Percentiles rank a stretch among this genome's conserved stretches.
These are phyloP conservation scores for Podosphaera aphanis DNA, from an alignment of 2,329 filamentous ascomycete genomes.

Conservation along the genomic window DNA sequence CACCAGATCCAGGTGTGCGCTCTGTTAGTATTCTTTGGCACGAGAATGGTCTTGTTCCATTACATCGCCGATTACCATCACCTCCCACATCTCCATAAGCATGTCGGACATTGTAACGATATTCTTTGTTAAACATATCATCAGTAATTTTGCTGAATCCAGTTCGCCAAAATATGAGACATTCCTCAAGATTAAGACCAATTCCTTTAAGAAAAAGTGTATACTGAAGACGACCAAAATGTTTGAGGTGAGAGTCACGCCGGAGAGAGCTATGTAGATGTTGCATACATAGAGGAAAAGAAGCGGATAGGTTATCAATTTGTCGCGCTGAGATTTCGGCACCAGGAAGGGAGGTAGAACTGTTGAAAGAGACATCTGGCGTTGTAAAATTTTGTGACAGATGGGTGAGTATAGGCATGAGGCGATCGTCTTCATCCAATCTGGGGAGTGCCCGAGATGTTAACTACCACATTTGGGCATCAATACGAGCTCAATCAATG, in stretches of 20 bases:
- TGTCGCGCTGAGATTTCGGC: conserved; percentile 55
- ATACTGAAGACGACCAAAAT: conserved; percentile 83
- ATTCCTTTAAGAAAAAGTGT: conserved; percentile 92
- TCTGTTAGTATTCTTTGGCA: conserved; percentile 92
- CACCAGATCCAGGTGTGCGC: conserved; percentile 62
- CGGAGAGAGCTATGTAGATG: conserved; percentile 69
- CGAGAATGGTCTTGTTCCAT: conserved; percentile 74
- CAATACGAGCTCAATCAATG: neutral
- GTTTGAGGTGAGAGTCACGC: conserved; percentile 76
- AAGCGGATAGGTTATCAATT: conserved; percentile 54
- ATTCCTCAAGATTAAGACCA: conserved; percentile 77
- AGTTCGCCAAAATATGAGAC: conserved; percentile 72
- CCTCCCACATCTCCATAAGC: conserved; percentile 22
- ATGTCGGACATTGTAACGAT: conserved; percentile 69
- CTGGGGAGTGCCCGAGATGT: conserved; percentile 79
- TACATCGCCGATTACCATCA: conserved; percentile 63
- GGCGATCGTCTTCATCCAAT: conserved; percentile 85
- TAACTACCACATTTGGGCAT: conserved; percentile 25
- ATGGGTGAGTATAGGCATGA: conserved; percentile 52
- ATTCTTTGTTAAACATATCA: conserved; percentile 92
- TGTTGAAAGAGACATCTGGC: conserved; percentile 61
- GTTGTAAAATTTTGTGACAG: conserved; percentile 92
- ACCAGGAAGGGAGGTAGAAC: conserved; percentile 40
- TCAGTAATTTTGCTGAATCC: conserved; percentile 72
- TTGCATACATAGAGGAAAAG: conserved; percentile 87